Conservation (phyloP, 768 basidiomycete genomes). For the Lactarius tabidus region DNA sequence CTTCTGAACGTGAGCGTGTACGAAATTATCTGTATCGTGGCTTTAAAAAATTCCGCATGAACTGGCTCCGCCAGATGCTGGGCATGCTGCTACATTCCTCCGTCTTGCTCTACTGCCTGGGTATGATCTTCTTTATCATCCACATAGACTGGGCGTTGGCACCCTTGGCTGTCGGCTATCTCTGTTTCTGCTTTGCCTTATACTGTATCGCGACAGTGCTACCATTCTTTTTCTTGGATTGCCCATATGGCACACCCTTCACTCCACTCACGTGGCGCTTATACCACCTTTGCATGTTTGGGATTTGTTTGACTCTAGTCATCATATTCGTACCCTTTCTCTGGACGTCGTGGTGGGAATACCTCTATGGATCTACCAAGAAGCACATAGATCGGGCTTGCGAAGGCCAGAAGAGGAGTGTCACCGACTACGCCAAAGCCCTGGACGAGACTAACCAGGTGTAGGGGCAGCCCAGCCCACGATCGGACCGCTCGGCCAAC, state of each 20-base stretch:
- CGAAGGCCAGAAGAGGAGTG: too few relatives aligned
- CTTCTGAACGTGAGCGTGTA: not conserved
- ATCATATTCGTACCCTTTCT: too few relatives aligned
- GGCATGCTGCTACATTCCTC: not conserved
- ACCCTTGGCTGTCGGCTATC: too few relatives aligned
- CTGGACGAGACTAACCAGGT: too few relatives aligned
- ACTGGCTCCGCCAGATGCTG: not conserved
- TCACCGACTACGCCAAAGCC: too few relatives aligned
- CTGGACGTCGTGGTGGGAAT: too few relatives aligned
- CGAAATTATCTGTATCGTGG: not conserved
- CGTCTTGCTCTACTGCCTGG: not conserved
- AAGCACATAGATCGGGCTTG: too few relatives aligned
- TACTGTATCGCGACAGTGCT: not conserved
- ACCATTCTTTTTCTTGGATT: not conserved
- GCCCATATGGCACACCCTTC: not conserved
- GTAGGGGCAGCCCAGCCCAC: too few relatives aligned
- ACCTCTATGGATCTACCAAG: too few relatives aligned
- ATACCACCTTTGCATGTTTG: not conserved
- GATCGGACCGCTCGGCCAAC: too few relatives aligned
- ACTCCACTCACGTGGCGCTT: not conserved
- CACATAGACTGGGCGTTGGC: fast-evolving
- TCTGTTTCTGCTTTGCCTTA: fast-evolving
- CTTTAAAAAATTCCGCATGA: not conserved
- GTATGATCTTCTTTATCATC: not conserved
- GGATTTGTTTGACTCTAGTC: not conserved